Conservation (phyloP, 1,284 basidiomycete genomes). For the Cutaneotrichosporon spelunceum region DNA sequence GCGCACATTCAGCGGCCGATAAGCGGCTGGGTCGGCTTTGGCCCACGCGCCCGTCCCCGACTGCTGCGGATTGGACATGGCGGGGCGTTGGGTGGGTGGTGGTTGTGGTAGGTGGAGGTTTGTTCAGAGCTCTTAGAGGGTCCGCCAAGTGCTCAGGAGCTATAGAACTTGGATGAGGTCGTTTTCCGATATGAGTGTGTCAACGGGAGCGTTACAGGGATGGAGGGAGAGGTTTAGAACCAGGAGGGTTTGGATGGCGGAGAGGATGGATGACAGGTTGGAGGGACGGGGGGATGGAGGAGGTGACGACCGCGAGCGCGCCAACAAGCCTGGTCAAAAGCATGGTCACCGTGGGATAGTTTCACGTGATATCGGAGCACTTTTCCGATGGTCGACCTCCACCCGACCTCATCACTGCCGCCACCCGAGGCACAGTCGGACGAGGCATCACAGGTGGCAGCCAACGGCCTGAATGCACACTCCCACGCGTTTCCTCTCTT, state of each 20-base stretch:
- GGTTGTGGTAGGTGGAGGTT: background rate
- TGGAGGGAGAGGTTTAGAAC: background rate
- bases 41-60: slow-evolving; percentile 21
- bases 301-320: background rate
- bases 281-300: background rate
- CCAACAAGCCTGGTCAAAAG: background rate
- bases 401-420: no score
- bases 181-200: background rate
- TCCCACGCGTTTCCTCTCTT: no score
- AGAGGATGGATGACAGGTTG: background rate
- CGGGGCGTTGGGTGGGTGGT: background rate
- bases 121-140: background rate
- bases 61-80: slow-evolving; percentile 23
- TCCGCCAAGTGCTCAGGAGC: background rate
- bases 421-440: background rate
- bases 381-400: background rate
- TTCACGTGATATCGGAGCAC: background rate
- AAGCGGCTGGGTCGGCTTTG: slow-evolving; percentile 23
- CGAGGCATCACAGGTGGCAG: background rate
- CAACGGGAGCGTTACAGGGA: background rate
- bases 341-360: background rate
- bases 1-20: slow-evolving; percentile 54
- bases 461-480: background rate
- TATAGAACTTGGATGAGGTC: background rate
- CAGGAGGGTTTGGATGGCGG: background rate